These are phyloP conservation scores for Lachnellula hyalina DNA, from an alignment of 2,329 filamentous ascomycete species.

Conservation along the genomic window DNA sequence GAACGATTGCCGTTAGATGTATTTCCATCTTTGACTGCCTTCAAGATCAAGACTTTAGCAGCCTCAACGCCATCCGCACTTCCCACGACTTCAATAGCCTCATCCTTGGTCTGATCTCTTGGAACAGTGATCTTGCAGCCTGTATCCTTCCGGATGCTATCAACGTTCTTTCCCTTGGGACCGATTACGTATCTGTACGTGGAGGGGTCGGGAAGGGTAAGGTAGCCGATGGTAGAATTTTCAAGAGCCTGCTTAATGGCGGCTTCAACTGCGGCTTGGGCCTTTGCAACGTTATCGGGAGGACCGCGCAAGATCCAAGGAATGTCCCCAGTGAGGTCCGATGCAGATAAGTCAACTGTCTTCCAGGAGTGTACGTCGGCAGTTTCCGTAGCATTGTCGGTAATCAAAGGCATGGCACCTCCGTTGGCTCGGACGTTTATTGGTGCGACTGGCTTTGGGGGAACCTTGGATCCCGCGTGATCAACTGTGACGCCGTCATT, in stretches of 20 bases:
- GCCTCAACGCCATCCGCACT: conserved; percentile 74
- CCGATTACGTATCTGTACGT: conserved; percentile 91
- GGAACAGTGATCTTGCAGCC: conserved; percentile 93
- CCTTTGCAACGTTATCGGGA: conserved; percentile 74
- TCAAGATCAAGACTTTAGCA: conserved; percentile 83
- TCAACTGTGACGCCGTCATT: conserved; percentile 89
- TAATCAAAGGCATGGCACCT: conserved; percentile 78
- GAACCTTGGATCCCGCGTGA: conserved; percentile 75
- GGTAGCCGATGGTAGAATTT: conserved; percentile 72
- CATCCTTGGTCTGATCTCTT: conserved; percentile 64
- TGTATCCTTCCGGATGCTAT: conserved; percentile 85
- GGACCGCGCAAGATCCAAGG: conserved; percentile 85
- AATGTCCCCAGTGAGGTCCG: conserved; percentile 59
- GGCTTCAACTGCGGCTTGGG: conserved; percentile 66
- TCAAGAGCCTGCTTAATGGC: conserved; percentile 68
- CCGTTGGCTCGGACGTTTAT: conserved; percentile 50
- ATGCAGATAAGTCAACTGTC: conserved; percentile 58
- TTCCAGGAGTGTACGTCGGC: conserved; percentile 78
- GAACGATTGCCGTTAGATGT: conserved; percentile 11
- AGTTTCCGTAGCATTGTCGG: conserved; percentile 66
- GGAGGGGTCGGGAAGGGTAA: conserved; percentile 79
- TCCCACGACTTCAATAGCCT: conserved; percentile 88
- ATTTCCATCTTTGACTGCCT: conserved; percentile 60
- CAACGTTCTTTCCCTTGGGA: conserved; percentile 83
- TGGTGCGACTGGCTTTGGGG: conserved; percentile 57